phyloP scores from a whole-genome alignment of 83 land plant species.

The Picea abies region DNA sequence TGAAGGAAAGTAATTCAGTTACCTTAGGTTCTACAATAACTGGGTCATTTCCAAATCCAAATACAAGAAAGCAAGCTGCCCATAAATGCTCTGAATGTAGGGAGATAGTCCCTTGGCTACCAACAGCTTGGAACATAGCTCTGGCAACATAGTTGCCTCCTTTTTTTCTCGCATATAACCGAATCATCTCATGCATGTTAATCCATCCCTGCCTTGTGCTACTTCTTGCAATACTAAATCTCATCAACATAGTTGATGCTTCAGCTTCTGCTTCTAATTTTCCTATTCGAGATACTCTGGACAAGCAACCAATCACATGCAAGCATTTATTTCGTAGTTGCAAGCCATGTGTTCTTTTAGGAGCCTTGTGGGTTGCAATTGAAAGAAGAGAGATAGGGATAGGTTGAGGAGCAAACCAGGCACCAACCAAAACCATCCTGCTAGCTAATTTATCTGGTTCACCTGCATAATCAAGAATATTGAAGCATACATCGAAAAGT shows the following conservation, averaged over 20 bases:
- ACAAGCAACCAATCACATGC: conserved; percentile 41
- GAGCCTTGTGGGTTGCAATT: conserved; percentile 55
- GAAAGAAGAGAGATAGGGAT: conserved; percentile 67
- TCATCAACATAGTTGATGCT: conserved; percentile 63
- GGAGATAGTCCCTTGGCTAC: conserved; percentile 40
- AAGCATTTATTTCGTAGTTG: conserved; percentile 31
- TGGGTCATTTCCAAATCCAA: conserved; percentile 72
- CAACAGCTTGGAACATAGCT: conserved; percentile 63
- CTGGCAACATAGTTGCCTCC: conserved; percentile 52
- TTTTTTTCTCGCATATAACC: conserved; percentile 68
- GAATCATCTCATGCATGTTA: conserved; percentile 69
- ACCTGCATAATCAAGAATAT: conserved; percentile 75
- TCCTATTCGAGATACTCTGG: conserved; percentile 40
- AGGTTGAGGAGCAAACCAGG: conserved; percentile 84
- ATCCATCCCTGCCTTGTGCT: conserved; percentile 53
- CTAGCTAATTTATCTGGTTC: conserved; percentile 65
- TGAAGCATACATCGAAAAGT: conserved; percentile 82
- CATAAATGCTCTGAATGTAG: conserved; percentile 72
- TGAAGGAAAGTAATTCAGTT: conserved; percentile 61
- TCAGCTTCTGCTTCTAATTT: conserved; percentile 73
- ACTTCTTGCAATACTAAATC: conserved; percentile 65
- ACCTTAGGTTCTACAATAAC: conserved; percentile 63
- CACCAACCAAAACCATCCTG: conserved; percentile 75
- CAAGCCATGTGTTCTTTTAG: conserved; percentile 37
- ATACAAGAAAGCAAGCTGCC: conserved; percentile 86